Base-by-base conservation (phyloP, 805 yeast species). In the Tetrapisispora pingtungensis region DNA sequence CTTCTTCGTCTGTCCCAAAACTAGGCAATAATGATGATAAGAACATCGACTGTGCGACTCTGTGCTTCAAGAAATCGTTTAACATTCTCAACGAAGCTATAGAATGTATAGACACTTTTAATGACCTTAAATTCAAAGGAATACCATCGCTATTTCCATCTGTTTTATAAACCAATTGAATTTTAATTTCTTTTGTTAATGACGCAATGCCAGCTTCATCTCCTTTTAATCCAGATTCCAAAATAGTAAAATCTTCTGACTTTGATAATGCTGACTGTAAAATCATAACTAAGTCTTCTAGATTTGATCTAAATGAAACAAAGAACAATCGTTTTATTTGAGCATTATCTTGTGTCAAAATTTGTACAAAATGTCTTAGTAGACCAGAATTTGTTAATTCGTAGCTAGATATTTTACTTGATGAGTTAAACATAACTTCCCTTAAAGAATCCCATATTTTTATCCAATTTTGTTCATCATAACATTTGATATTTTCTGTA, bases 211-310 rank as follows among this genome's bases (percentile, higher is more conserved):
- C 74, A 19, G 61, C 62, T 32, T 67, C 68, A 24, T 61, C 64
- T 7, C 63, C 58, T 36, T 54, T 61, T 27, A 66, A 43, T 2
- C 84, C 55, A 45, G 65, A 63, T 12, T 66, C 65, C 12, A 67
- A 59, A 15, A 87, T 76, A 34, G 78, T 82, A 58, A 87, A 84
- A 0, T 81, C 68, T 58, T 88, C 96, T 0, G 78, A 70, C 52
- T 95, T 71, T 1, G 85, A 77, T 19, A 87, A 62, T 0, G 85
- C 77, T 45, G 84, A 88, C 48, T 86, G 93, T 15, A 87, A 64
- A 48, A 80, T 77, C 4, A 64, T 62, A 1, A 85, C 72, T 19
- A 85, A 63, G 3, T 67, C 54, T 6, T 64, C 65, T 36, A 78
- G 55, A 13, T 33, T 17, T 12, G 13, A 10, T 34, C 40, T 51